Percentiles rank a stretch among this genome's conserved stretches.
phyloP scores from a whole-genome alignment of 2,329 filamentous ascomycete genomes.

The Parascedosporium putredinis region DNA sequence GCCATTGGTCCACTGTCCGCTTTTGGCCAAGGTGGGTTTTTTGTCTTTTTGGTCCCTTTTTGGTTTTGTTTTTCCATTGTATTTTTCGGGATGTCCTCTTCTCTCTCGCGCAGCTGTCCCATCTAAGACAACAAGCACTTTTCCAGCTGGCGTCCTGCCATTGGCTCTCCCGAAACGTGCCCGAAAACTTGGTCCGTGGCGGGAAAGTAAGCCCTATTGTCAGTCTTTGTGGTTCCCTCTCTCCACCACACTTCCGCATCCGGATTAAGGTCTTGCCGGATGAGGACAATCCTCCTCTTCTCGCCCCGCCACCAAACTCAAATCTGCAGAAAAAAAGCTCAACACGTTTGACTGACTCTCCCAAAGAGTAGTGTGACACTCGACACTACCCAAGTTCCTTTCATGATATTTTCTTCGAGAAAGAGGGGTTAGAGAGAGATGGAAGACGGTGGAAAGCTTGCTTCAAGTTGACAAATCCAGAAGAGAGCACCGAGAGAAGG shows the following conservation, averaged over 20 bases:
- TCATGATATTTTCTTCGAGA: neutral
- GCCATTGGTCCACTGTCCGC: no score
- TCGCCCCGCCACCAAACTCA: neutral
- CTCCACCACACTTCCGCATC: neutral
- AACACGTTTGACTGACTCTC: neutral
- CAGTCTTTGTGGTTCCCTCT: neutral
- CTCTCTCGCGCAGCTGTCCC: neutral
- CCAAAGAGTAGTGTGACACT: no score
- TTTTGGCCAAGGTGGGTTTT: no score
- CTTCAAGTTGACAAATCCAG: no score
- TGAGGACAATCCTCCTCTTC: neutral
- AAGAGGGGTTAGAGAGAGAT: no score
- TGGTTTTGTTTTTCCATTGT: no score
- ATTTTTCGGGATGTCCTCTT: no score
- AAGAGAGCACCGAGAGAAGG: no score
- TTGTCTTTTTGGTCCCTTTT: no score
- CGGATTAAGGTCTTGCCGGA: neutral
- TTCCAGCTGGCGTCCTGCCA: neutral
- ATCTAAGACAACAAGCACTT: neutral
- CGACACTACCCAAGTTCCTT: no score
- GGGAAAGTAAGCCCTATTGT: neutral
- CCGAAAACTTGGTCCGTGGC: neutral
- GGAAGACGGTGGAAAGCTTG: no score
- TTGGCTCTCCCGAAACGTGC: neutral
- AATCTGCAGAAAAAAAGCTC: neutral